phyloP scores from a whole-genome alignment of 192 early-diverging fungal species.

The Pecoramyces ruminantium region DNA sequence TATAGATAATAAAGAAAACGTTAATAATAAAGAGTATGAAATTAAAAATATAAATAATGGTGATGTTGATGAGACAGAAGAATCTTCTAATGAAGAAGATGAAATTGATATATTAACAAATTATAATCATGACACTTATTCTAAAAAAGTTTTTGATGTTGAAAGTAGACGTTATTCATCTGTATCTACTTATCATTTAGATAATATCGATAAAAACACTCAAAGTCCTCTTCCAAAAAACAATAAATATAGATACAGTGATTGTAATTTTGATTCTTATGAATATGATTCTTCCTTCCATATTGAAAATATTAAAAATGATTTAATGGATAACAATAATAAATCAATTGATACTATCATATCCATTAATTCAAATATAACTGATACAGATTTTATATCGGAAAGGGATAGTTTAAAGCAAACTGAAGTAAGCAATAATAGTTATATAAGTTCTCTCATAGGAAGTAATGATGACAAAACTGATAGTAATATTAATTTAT shows the following conservation, averaged over 20 bases:
- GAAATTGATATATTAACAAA: background rate
- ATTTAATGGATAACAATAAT: background rate
- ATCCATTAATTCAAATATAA: background rate
- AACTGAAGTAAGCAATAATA: background rate
- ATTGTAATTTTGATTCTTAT: background rate
- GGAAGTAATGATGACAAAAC: background rate
- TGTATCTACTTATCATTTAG: background rate
- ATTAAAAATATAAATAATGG: too few relatives aligned
- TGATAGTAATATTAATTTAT: background rate
- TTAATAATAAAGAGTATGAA: background rate
- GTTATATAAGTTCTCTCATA: background rate
- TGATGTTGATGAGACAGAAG: background rate
- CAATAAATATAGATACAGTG: background rate
- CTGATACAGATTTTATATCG: background rate
- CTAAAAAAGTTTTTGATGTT: background rate
- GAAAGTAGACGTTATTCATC: background rate
- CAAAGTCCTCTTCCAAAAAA: background rate
- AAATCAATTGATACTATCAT: background rate
- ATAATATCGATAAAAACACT: background rate
- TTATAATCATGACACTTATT: background rate
- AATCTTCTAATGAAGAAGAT: background rate
- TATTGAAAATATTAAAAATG: background rate
- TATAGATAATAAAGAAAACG: background rate
- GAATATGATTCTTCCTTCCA: background rate
- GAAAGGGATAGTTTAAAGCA: background rate